phyloP scores from a whole-genome alignment of 2,329 filamentous ascomycete genomes.

The Aspergillus intermedius region DNA sequence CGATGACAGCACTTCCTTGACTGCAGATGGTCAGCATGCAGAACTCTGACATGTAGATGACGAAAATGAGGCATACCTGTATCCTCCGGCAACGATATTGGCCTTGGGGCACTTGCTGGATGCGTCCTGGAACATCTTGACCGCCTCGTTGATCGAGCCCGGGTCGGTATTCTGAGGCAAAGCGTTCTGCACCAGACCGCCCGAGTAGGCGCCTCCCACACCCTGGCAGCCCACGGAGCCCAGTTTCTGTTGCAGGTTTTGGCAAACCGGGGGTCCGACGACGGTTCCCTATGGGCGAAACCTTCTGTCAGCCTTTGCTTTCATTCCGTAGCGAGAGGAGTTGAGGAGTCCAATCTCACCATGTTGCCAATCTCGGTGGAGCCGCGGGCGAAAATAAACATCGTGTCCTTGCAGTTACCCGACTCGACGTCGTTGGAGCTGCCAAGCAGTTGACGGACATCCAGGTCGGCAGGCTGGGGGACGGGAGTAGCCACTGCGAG shows the following conservation, averaged over 20 bases:
- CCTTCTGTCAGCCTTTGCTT: background rate
- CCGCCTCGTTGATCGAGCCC: constrained; percentile 34
- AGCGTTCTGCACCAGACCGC: constrained; percentile 31
- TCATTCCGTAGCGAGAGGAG: background rate
- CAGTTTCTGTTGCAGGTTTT: constrained; percentile 16
- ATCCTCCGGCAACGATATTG: constrained; percentile 39
- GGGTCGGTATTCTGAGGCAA: constrained; percentile 33
- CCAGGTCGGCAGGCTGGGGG: constrained; percentile 2
- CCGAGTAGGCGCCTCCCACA: constrained; percentile 38
- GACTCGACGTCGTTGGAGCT: constrained; percentile 32
- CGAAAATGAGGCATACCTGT: constrained; percentile 27
- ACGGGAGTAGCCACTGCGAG: constrained; percentile 11
- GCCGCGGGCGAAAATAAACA: constrained; percentile 38
- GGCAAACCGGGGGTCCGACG: constrained; percentile 24
- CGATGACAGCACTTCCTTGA: constrained; percentile 42
- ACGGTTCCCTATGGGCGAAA: constrained; percentile 18
- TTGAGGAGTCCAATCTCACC: constrained; percentile 12
- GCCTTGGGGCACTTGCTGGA: constrained; percentile 40
- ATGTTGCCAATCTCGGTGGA: constrained; percentile 37
- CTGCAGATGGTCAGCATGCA: constrained; percentile 3
- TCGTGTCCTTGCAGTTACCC: constrained; percentile 30
- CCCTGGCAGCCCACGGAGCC: constrained; percentile 37
- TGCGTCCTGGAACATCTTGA: constrained; percentile 36
- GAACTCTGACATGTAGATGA: background rate
- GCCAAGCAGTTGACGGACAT: constrained; percentile 7